phyloP scores from a whole-genome alignment of 2,329 filamentous ascomycete species.

The Xylaria hypoxylon region DNA sequence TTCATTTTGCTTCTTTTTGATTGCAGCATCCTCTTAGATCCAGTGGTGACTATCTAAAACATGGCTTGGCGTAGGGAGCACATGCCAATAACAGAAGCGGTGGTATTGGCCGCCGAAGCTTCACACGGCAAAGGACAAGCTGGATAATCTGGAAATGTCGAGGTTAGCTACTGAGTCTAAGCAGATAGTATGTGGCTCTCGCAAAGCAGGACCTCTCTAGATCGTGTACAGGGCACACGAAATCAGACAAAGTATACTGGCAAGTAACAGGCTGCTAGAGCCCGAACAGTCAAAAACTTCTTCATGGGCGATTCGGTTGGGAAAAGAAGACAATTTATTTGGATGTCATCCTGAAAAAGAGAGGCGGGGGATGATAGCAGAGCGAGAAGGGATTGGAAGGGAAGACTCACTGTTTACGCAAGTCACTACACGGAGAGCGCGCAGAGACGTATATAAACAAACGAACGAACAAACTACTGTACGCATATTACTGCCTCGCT shows the following conservation, averaged over 20 bases:
- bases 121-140: background rate
- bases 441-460: background rate
- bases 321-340: constrained; percentile 82
- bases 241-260: constrained; percentile 88
- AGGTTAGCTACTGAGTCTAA: constrained; percentile 21
- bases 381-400: background rate
- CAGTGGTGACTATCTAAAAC: too few species aligned
- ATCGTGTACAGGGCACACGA: constrained; percentile 23
- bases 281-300: constrained; percentile 76
- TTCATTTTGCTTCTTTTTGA: too few species aligned
- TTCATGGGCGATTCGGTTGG: constrained; percentile 90
- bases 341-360: constrained; percentile 77
- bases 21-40: too few species aligned
- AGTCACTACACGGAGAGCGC: background rate
- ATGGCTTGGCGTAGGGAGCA: too few species aligned
- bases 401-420: constrained; percentile 29
- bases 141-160: background rate
- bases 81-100: background rate
- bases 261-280: constrained; percentile 82
- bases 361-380: constrained; percentile 1
- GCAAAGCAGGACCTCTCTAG: constrained; percentile 19
- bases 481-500: background rate
- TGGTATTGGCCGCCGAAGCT: background rate
- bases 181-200: background rate
- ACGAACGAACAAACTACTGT: background rate